phyloP scores from a whole-genome alignment of 179 eudicot genomes.

The Silene noctiflora region DNA sequence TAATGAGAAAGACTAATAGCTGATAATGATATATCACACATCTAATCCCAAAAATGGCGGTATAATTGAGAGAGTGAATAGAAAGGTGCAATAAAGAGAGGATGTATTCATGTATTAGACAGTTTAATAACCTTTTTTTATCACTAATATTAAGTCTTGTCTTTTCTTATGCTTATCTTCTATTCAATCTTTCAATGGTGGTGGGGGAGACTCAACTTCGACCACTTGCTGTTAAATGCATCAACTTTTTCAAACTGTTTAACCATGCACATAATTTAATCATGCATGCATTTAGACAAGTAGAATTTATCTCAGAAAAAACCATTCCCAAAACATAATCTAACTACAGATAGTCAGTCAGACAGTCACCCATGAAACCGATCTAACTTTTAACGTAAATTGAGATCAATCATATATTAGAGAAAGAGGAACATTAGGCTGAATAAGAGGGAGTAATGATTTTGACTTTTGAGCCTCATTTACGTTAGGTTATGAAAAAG shows the following conservation, averaged over 20 bases:
- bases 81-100: background rate
- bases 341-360: no score
- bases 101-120: background rate
- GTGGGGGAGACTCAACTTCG: conserved; percentile 2
- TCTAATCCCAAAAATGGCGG: background rate
- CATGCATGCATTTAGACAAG: no score
- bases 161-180: background rate
- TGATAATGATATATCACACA: background rate
- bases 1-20: background rate
- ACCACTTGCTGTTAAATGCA: background rate
- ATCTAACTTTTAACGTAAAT: no score
- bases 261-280: background rate
- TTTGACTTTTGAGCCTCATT: no score
- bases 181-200: background rate
- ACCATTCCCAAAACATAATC: no score
- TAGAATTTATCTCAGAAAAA: no score
- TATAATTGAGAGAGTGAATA: background rate
- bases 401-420: no score
- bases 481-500: background rate
- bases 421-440: no score
- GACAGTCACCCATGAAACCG: no score
- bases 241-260: background rate
- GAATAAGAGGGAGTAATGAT: no score
- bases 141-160: background rate
- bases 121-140: background rate